phyloP scores from a whole-genome alignment of 768 basidiomycete species.

The Boletus rex-veris region DNA sequence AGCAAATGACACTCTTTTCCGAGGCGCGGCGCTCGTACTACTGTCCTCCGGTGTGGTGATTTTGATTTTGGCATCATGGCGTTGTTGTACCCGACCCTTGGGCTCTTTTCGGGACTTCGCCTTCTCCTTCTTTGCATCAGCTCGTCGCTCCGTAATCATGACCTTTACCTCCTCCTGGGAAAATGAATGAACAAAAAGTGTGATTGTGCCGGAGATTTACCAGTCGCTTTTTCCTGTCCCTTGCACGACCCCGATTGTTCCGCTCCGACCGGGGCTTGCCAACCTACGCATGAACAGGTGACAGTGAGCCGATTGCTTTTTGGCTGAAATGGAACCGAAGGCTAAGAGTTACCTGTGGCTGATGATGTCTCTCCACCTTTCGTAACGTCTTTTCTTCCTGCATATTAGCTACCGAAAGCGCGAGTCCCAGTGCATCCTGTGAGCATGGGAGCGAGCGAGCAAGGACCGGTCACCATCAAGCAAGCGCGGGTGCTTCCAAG shows the following conservation, averaged over 20 bases:
- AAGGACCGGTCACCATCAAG: slow-evolving; percentile 16
- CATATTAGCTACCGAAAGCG: slow-evolving; percentile 42
- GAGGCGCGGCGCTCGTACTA: slow-evolving; percentile 16
- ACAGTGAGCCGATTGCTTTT: slow-evolving; percentile 19
- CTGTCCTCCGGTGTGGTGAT: slow-evolving; percentile 8
- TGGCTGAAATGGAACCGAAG: slow-evolving; percentile 5
- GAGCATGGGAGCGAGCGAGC: slow-evolving; percentile 8
- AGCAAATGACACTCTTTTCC: slow-evolving; percentile 35
- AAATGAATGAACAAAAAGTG: slow-evolving; percentile 10
- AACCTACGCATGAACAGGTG: slow-evolving; percentile 18
- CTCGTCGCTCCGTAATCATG: slow-evolving; percentile 35
- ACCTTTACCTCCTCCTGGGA: slow-evolving; percentile 43
- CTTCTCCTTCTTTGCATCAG: slow-evolving; percentile 40
- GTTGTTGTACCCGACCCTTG: slow-evolving; percentile 11
- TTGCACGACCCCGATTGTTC: slow-evolving; percentile 24
- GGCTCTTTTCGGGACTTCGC: slow-evolving; percentile 30
- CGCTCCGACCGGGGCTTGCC: slow-evolving; percentile 27
- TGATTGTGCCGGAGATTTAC: slow-evolving; percentile 29
- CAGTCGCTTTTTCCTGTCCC: slow-evolving; percentile 37
- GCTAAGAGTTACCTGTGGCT: slow-evolving; percentile 34
- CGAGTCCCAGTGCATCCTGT: slow-evolving; percentile 47
- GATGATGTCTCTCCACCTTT: slow-evolving; percentile 40
- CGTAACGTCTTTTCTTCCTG: slow-evolving; percentile 44
- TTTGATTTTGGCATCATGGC: slow-evolving; percentile 9
- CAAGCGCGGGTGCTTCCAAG: slow-evolving; percentile 9